These are phyloP conservation scores for Zostera marina DNA, from an alignment of 116 monocot species.

Conservation along the genomic window DNA sequence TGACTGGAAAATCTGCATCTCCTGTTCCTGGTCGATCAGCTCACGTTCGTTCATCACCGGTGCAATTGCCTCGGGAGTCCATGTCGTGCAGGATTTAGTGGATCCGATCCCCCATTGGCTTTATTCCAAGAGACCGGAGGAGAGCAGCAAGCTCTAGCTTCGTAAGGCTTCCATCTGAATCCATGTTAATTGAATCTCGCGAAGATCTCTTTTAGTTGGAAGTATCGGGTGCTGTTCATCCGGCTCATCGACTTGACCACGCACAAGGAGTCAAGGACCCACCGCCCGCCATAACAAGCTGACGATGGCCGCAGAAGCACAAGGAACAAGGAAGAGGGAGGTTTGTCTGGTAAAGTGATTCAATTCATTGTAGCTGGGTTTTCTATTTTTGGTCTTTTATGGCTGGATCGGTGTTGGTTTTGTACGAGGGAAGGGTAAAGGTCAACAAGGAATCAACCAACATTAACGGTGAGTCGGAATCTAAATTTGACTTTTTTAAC, in stretches of 20 bases:
- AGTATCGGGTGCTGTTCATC: conserved; percentile 1
- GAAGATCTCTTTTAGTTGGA: conserved; percentile 17
- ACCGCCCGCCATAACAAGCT: background rate
- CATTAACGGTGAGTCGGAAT: no score
- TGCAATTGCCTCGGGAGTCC: conserved; percentile 22
- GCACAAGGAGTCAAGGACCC: no score
- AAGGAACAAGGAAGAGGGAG: background rate
- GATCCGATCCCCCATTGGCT: conserved; percentile 16
- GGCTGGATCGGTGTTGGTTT: no score
- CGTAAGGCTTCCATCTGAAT: conserved; percentile 22
- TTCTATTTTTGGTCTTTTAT: no score
- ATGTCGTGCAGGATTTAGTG: conserved; percentile 13
- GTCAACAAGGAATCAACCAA: no score
- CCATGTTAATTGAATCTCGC: conserved; percentile 23
- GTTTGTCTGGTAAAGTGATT: no score
- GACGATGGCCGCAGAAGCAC: background rate
- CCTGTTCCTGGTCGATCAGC: conserved; percentile 21
- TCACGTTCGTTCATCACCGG: conserved; percentile 25
- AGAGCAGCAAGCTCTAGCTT: conserved; percentile 27
- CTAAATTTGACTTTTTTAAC: no score
- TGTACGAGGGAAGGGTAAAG: no score
- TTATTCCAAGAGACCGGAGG: conserved; percentile 23
- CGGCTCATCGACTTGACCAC: conserved; percentile 1
- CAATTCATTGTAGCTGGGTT: background rate
- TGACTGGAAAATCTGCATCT: conserved; percentile 12